Conservation (phyloP, 768 basidiomycete species). For the Russula earlei region DNA sequence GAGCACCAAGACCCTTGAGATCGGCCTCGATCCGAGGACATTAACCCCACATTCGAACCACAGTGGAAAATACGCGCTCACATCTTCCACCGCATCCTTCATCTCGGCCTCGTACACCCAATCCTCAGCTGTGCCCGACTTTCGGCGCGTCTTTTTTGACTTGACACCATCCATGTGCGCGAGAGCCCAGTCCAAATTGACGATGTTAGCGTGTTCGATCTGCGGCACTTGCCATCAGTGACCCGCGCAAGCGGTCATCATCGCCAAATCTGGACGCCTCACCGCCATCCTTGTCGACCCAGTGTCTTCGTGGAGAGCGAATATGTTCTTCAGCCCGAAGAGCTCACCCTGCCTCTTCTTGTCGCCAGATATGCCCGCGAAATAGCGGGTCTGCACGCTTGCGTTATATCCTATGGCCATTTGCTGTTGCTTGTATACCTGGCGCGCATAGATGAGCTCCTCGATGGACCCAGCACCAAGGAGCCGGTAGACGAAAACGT, state of each 20-base stretch:
- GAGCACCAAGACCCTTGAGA: conserved; percentile 46
- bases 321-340: conserved; percentile 81
- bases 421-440: conserved; percentile 89
- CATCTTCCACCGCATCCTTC: conserved; percentile 33
- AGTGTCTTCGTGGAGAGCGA: conserved; percentile 61
- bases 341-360: conserved; percentile 67
- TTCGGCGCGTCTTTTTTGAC: conserved; percentile 26
- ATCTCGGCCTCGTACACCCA: conserved; percentile 39
- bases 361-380: conserved; percentile 76
- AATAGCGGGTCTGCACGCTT: conserved; percentile 76
- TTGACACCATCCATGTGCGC: conserved; percentile 45
- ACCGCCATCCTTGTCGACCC: conserved; percentile 69
- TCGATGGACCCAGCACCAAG: conserved; percentile 83
- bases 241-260: not conserved
- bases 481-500: conserved; percentile 76
- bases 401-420: conserved; percentile 87
- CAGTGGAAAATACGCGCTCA: not conserved
- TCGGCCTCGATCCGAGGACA: conserved; percentile 27
- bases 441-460: conserved; percentile 80
- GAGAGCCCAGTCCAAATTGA: conserved; percentile 75
- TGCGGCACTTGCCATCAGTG: conserved; percentile 24
- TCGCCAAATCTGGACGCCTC: conserved; percentile 20
- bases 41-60: not conserved
- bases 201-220: conserved; percentile 71
- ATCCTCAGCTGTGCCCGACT: conserved; percentile 23